These are phyloP conservation scores for Zygosaccharomyces siamensis DNA, from an alignment of 805 yeast genomes.

Conservation along the genomic window DNA sequence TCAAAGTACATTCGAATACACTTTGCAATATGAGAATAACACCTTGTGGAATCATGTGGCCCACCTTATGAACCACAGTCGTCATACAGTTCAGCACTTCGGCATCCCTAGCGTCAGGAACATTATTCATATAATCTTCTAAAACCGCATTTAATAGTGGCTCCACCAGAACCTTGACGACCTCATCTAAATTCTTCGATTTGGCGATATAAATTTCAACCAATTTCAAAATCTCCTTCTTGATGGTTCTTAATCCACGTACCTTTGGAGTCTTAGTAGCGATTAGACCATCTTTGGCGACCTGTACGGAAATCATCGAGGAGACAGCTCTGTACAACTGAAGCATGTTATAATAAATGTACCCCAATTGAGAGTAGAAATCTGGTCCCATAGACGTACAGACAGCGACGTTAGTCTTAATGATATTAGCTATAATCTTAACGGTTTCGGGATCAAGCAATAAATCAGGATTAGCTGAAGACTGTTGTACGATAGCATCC, in stretches of 20 bases:
- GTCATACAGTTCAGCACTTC: conserved; percentile 95
- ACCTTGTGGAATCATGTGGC: conserved; percentile 82
- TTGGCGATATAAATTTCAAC: conserved; percentile 83
- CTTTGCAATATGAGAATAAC: conserved; percentile 81
- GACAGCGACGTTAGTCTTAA: conserved; percentile 92
- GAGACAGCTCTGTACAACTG: conserved; percentile 86
- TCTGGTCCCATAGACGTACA: conserved; percentile 93
- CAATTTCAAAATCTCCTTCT: conserved; percentile 85
- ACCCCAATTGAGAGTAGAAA: conserved; percentile 80
- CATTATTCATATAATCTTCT: conserved; percentile 82
- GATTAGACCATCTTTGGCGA: conserved; percentile 73
- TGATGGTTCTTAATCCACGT: conserved; percentile 91
- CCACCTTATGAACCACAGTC: conserved; percentile 81
- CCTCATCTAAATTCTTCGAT: conserved; percentile 80
- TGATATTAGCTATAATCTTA: conserved; percentile 85
- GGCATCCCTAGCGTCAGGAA: conserved; percentile 96
- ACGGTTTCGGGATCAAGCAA: conserved; percentile 78
- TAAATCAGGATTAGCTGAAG: conserved; percentile 76
- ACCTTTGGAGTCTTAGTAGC: conserved; percentile 95
- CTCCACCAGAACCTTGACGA: conserved; percentile 75
- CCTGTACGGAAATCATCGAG: conserved; percentile 73
- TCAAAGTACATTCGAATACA: conserved; percentile 90
- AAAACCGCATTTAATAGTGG: conserved; percentile 80
- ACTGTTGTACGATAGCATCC: conserved; percentile 81
- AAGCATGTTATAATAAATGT: conserved; percentile 84